These are phyloP conservation scores for Crithidia mellificae DNA, from an alignment of 208 protist species.

Conservation along the genomic window DNA sequence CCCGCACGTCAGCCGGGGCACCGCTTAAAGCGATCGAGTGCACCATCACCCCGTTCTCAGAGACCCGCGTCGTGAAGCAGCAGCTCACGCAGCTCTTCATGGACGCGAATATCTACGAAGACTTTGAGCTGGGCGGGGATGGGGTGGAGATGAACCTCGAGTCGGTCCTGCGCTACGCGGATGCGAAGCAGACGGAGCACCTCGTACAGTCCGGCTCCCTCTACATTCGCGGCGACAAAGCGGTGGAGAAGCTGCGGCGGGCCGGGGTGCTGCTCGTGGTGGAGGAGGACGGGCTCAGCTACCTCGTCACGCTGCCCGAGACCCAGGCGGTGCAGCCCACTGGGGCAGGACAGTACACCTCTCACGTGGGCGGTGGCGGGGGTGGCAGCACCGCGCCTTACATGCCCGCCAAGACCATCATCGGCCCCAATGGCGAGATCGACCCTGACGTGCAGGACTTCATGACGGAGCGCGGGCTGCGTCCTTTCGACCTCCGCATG, in stretches of 20 bases:
- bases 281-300: constrained; percentile 62
- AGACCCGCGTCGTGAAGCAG: constrained; percentile 53
- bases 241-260: constrained; percentile 73
- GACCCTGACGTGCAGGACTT: constrained; percentile 73
- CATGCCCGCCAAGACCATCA: constrained; percentile 47
- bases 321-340: constrained; percentile 32
- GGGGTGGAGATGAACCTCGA: constrained; percentile 64
- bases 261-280: constrained; percentile 75
- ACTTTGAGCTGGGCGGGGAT: constrained; percentile 57
- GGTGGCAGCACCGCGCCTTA: constrained; percentile 42
- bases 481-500: constrained; percentile 85
- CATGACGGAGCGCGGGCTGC: constrained; percentile 70
- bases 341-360: constrained; percentile 23
- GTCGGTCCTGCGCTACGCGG: constrained; percentile 66
- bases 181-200: constrained; percentile 70
- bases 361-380: constrained; percentile 25
- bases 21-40: constrained; percentile 50
- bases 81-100: constrained; percentile 69
- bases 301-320: constrained; percentile 84
- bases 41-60: constrained; percentile 60
- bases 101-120: constrained; percentile 67
- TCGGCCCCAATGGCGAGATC: constrained; percentile 81
- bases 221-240: constrained; percentile 75
- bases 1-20: not conserved
- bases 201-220: constrained; percentile 56